Evolutionary conservation across 1,139 yeast species (phyloP).

Genomic region (Nakaseomyces uthaithaninus): DNA sequence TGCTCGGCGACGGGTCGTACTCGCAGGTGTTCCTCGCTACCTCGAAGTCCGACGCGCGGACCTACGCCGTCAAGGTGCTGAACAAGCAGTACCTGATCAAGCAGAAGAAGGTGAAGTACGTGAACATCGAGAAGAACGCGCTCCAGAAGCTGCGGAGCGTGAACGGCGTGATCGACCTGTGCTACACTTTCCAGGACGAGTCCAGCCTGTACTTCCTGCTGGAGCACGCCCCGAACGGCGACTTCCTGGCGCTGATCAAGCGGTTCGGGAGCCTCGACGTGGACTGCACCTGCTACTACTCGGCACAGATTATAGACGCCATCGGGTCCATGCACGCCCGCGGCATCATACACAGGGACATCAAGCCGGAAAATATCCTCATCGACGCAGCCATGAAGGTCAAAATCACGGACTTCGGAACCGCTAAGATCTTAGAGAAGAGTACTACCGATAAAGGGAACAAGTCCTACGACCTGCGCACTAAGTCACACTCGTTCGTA

Average conservation of each 20-base stretch:
- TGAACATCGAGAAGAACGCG: slow-evolving; percentile 66
- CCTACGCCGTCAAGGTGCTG: slow-evolving; percentile 63
- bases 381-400: slow-evolving; percentile 70
- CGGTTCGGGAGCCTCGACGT: slow-evolving; percentile 47
- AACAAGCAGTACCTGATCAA: slow-evolving; percentile 65
- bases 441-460: slow-evolving; percentile 38
- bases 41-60: slow-evolving; percentile 41
- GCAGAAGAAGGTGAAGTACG: slow-evolving; percentile 69
- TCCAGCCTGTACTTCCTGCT: slow-evolving; percentile 60
- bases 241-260: slow-evolving; percentile 50
- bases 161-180: slow-evolving; percentile 60
- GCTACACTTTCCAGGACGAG: slow-evolving; percentile 70
- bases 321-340: slow-evolving; percentile 70
- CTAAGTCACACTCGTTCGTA: slow-evolving; percentile 70
- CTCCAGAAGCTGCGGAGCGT: slow-evolving; percentile 58
- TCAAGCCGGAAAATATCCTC: slow-evolving; percentile 84
- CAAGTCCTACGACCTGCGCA: slow-evolving; percentile 40
- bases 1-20: slow-evolving; percentile 70
- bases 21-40: slow-evolving; percentile 64
- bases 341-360: slow-evolving; percentile 85
- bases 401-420: slow-evolving; percentile 91
- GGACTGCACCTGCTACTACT: slow-evolving; percentile 43
- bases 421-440: slow-evolving; percentile 67
- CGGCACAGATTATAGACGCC: slow-evolving; percentile 77
- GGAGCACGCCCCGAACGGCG: slow-evolving; percentile 74